Percentiles rank a stretch among this genome's conserved stretches.
Evolutionary conservation across 2,329 filamentous ascomycete species (phyloP).

Genomic region (Trichothecium roseum): DNA sequence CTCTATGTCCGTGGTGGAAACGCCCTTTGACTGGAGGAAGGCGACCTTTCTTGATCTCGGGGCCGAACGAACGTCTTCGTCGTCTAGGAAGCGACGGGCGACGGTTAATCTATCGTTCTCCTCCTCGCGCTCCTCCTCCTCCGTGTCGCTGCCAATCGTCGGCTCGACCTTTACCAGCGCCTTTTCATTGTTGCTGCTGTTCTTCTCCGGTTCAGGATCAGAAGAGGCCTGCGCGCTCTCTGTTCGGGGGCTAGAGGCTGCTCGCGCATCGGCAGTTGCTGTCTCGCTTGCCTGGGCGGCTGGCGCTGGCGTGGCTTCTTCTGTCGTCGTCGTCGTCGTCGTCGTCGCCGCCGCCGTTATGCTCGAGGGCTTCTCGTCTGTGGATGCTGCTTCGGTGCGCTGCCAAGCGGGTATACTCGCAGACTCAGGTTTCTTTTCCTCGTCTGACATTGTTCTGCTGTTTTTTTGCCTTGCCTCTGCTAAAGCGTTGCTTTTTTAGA

Average conservation of each 20-base stretch:
- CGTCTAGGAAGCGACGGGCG: constrained; percentile 65
- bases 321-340: not conserved
- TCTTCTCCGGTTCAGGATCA: no score
- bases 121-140: not conserved
- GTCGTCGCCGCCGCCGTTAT: not conserved
- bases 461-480: no score
- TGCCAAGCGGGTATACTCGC: constrained; percentile 6
- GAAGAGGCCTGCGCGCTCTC: no score
- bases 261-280: no score
- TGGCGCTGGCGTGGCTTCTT: not conserved
- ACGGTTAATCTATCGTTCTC: constrained; percentile 38
- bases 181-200: no score
- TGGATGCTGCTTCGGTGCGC: constrained; percentile 1
- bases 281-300: no score
- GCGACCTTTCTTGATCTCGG: constrained; percentile 61
- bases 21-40: constrained; percentile 70
- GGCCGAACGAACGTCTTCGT: constrained; percentile 60
- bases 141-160: not conserved
- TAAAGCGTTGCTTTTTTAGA: no score
- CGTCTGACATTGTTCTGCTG: constrained; percentile 4
- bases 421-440: constrained; percentile 1
- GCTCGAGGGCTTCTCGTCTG: not conserved
- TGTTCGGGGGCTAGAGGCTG: no score
- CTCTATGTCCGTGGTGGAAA: constrained; percentile 57
- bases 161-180: not conserved